Evolutionary conservation across 2,329 filamentous ascomycete genomes (phyloP), one percentile per base, ranked within the genome.

Genomic region (Alternaria sp.): DNA sequence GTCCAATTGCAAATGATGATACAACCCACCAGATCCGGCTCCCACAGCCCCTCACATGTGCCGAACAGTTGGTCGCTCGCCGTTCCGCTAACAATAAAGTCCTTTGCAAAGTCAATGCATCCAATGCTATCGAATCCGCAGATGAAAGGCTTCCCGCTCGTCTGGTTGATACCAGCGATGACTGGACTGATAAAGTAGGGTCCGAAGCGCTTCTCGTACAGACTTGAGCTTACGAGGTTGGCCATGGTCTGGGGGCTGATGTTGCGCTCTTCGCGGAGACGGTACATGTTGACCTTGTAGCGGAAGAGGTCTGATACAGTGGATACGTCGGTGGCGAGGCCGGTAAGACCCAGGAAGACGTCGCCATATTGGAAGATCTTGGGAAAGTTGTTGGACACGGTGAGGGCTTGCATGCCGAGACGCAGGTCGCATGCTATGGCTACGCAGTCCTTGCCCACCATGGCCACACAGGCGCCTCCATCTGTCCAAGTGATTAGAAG

Each of bases 281-380:
- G 91, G 87, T 99, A 99, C 91, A 99, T 96, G 87, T 99, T 99
- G 80, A 96, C 92, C 86, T 99, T 99, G 88, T 97, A 98, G 77
- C 95, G 93, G 87, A 99, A 96, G 69, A 98, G 90, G 82, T 99
- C 94, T 72, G 90, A 91, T 70, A 99, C 94, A 70, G 94, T 98
- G 66, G 87, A 87, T 66, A 99, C 93, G 79, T 99, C 95, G 71
- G 95, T 99, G 61, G 95, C 95, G 51, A 99, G 91, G 55, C 95
- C 95, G 4, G 95, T 98, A 61, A 99, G 88, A 56, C 95, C 95
- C 34, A 99, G 90, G 81, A 96, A 97, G 72, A 95, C 92, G 76
- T 94, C 92, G 68, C 92, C 93, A 85, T 96, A 98, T 80, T 90
- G 88, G 88, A 98, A 98, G 85, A 99, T 92, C 85, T 99, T 99